Percentiles rank a stretch among this genome's conserved stretches.
phyloP scores from a whole-genome alignment of 2,329 filamentous ascomycete genomes.

The Cytospora schulzeri region DNA sequence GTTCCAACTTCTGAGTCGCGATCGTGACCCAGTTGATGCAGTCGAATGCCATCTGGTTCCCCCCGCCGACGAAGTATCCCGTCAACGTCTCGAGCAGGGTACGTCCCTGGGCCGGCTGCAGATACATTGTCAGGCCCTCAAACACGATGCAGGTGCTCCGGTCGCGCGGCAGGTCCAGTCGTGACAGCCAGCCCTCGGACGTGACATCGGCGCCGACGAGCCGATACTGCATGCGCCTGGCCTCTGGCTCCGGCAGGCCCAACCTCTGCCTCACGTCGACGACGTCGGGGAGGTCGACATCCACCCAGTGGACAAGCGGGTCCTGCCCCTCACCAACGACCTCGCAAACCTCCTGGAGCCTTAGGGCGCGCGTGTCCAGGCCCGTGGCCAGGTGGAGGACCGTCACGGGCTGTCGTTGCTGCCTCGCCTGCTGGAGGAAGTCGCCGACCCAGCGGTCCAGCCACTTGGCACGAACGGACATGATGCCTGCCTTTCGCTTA shows the following conservation, averaged over 20 bases:
- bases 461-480: slow-evolving; percentile 17
- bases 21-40: slow-evolving; percentile 14
- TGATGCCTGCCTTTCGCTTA: neutral
- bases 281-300: slow-evolving; percentile 26
- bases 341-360: slow-evolving; percentile 8
- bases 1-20: slow-evolving; percentile 14
- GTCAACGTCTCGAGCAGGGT: slow-evolving; percentile 19
- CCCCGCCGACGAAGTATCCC: slow-evolving; percentile 6
- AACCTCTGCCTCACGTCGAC: slow-evolving; percentile 21
- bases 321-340: neutral
- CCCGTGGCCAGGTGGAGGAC: slow-evolving; percentile 27
- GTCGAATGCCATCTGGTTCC: slow-evolving; percentile 25
- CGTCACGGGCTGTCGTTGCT: slow-evolving; percentile 16
- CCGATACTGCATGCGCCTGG: slow-evolving; percentile 13
- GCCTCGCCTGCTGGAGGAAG: slow-evolving; percentile 12
- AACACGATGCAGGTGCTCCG: slow-evolving; percentile 23
- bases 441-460: slow-evolving; percentile 21
- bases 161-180: slow-evolving; percentile 8
- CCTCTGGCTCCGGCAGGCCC: slow-evolving; percentile 2
- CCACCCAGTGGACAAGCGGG: slow-evolving; percentile 22
- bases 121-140: slow-evolving; percentile 27
- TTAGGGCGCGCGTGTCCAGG: slow-evolving; percentile 26
- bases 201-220: slow-evolving; percentile 19
- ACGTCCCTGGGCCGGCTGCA: slow-evolving; percentile 18
- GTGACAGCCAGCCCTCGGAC: slow-evolving; percentile 24